Percentiles rank a stretch among this genome's conserved stretches.
Conservation (phyloP, 2,329 filamentous ascomycete species). For the Alternaria solani region DNA sequence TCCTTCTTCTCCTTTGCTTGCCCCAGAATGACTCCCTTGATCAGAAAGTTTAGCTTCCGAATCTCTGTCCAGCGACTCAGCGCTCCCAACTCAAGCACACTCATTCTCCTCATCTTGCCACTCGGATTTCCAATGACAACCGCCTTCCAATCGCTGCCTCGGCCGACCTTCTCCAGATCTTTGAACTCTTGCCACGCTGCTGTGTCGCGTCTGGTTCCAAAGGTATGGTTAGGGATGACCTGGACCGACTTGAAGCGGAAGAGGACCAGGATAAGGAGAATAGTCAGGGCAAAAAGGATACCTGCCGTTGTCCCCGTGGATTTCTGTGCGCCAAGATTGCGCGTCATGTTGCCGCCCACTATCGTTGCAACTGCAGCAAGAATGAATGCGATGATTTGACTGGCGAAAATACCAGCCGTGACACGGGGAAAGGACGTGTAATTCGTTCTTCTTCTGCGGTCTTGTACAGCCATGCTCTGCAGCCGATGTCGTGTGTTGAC, state of each 20-base stretch:
- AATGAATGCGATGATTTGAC: constrained; percentile 74
- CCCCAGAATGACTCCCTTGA: constrained; percentile 32
- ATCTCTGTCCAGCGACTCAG: constrained; percentile 79
- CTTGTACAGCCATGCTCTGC: constrained; percentile 55
- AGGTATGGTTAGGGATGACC: constrained; percentile 70
- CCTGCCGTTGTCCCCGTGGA: constrained; percentile 74
- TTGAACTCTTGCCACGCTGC: constrained; percentile 43
- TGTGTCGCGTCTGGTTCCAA: constrained; percentile 49
- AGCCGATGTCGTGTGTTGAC: constrained; percentile 64
- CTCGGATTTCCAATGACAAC: constrained; percentile 76
- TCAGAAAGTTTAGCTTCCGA: constrained; percentile 56
- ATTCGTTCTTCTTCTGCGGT: constrained; percentile 65
- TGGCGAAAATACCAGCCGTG: constrained; percentile 73
- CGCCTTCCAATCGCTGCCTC: constrained; percentile 68
- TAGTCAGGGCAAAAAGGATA: constrained; percentile 70
- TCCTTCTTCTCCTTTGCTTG: constrained; percentile 22
- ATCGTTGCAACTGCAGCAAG: constrained; percentile 73
- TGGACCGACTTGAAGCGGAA: constrained; percentile 71
- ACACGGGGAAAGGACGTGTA: constrained; percentile 80
- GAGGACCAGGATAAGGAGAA: constrained; percentile 69
- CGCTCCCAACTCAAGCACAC: constrained; percentile 72
- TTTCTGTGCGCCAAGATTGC: constrained; percentile 71
- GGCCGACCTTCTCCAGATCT: constrained; percentile 53
- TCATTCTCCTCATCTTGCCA: constrained; percentile 73
- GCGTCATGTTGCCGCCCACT: constrained; percentile 72